Base-by-base conservation (phyloP, 805 yeast genomes). In the Saccharomyces jurei region DNA sequence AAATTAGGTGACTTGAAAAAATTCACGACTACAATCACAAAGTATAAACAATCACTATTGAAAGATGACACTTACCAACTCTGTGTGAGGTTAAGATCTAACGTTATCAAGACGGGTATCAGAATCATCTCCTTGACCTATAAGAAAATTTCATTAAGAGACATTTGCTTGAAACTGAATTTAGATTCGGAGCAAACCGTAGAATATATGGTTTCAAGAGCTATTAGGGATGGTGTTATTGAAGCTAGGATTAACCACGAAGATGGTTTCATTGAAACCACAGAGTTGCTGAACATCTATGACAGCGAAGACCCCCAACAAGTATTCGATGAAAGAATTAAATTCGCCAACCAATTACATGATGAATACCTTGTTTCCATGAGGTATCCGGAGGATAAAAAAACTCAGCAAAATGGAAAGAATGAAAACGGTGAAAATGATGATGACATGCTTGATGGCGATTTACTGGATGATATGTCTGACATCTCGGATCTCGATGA, bases 31-130 rank as follows among this genome's bases (percentile, higher is more conserved):
- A 84, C 87, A 6, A 76, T 92, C 61, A 72, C 75, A 41, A 79
- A 81, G 62, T 84, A 84, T 67, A 87, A 84, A 59, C 71, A 71
- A 1, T 74, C 71, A 41, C 82, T 91, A 61, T 78, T 83, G 64
- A 79, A 75, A 56, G 99, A 94, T 71, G 89, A 86, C 50, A 88
- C 85, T 62, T 88, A 83, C 69, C 87, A 89, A 44, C 78, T 94
- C 63, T 94, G 94, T 48, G 79, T 89, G 49, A 82, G 98, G 65
- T 78, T 94, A 67, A 87, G 97, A 70, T 96, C 96, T 68, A 94
- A 92, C 70, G 99, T 94, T 58, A 94, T 94, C 73, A 94, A 92
- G 74, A 91, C 99, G 1, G 99, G 99, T 66, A 89, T 94, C 57
- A 82, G 98, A 71, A 87, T 89, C 65, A 89, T 94, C 66, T 88